These are phyloP conservation scores for Hypoxylon sp. DNA, from an alignment of 2,329 filamentous ascomycete species.

Conservation along the genomic window DNA sequence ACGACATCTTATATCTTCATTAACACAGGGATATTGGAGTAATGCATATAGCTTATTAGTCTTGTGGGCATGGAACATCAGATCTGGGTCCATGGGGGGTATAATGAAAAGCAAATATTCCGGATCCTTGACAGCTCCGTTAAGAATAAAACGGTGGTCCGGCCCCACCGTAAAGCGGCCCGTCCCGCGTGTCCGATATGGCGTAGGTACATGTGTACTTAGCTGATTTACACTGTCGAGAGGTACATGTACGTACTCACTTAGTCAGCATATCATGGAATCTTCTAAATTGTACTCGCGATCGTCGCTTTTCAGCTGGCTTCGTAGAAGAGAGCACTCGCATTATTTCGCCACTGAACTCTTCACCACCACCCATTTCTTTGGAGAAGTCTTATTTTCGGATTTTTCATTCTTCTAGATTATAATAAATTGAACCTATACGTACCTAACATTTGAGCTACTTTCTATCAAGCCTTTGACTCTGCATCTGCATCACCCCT, in stretches of 20 bases:
- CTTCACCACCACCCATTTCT: neutral
- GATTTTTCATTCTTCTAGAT: neutral
- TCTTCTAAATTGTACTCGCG: constrained; percentile 22
- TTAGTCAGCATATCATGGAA: constrained; percentile 37
- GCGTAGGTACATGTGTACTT: too few species aligned
- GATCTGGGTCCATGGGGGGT: neutral
- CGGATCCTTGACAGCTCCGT: neutral
- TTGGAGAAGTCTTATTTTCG: neutral
- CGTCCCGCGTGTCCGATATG: constrained; percentile 8
- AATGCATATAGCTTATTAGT: neutral
- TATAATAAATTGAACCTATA: neutral
- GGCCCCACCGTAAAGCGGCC: constrained; percentile 10
- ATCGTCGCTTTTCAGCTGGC: constrained; percentile 12
- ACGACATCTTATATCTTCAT: neutral
- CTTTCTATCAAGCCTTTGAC: neutral
- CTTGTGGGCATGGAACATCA: neutral
- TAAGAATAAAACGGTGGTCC: neutral
- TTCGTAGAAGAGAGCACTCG: neutral
- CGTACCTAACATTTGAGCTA: neutral
- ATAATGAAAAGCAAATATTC: neutral
- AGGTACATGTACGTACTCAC: constrained; percentile 4
- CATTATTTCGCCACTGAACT: neutral
- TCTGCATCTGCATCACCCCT: neutral
- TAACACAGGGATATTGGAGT: neutral
- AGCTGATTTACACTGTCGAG: constrained; percentile 1